phyloP scores from a whole-genome alignment of 208 protist species.

The Leishmania arabica region DNA sequence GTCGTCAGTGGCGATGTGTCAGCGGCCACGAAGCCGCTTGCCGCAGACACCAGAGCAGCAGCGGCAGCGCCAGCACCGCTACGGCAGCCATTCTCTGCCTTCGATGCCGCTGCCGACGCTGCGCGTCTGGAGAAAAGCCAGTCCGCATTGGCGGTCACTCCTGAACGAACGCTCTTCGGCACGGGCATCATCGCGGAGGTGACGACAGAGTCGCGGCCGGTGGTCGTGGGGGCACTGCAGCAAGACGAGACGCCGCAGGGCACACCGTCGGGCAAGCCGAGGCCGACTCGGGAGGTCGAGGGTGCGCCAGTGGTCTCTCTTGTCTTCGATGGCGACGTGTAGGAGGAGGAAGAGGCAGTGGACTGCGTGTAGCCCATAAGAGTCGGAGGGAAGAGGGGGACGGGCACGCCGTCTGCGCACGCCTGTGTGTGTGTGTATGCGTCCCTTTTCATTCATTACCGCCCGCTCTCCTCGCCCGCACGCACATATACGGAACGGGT shows the following conservation, averaged over 20 bases:
- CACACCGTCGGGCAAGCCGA: background rate
- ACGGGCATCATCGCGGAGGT: background rate
- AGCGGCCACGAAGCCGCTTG: background rate
- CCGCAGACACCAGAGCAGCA: background rate
- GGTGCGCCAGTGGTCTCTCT: background rate
- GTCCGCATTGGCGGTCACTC: conserved; percentile 7
- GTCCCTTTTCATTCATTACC: background rate
- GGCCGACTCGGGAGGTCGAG: background rate
- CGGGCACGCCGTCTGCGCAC: background rate
- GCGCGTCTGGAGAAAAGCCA: conserved; percentile 3
- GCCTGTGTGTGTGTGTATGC: background rate
- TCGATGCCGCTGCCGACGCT: background rate
- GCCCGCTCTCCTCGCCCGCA: background rate
- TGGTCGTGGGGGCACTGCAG: conserved; percentile 1
- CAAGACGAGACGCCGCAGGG: background rate
- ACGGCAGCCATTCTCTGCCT: background rate
- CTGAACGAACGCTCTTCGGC: conserved; percentile 21
- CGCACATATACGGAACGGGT: background rate
- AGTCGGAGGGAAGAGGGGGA: background rate
- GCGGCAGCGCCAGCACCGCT: background rate
- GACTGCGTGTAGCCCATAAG: background rate
- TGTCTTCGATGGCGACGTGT: conserved; percentile 1
- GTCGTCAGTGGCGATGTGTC: background rate
- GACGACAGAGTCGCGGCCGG: conserved; percentile 10
- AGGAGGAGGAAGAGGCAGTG: background rate